phyloP scores from a whole-genome alignment of 805 yeast genomes.

The Kuraishia ogatae region DNA sequence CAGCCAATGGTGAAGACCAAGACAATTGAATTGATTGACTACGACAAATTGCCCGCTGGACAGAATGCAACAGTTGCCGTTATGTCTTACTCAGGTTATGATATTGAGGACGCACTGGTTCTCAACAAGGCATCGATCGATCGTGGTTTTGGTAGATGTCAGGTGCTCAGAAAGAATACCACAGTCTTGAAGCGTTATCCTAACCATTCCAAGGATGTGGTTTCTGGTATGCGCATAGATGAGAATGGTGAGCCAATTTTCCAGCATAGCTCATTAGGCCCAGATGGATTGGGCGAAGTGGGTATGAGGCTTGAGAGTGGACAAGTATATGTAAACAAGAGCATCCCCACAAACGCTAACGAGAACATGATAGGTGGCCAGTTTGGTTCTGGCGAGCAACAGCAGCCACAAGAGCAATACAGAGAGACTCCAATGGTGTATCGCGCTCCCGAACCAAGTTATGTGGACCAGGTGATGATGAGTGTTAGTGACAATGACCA shows the following conservation, averaged over 20 bases:
- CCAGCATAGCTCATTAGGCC: conserved; percentile 82
- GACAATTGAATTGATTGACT: conserved; percentile 90
- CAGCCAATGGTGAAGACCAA: conserved; percentile 99
- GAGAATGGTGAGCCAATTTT: conserved; percentile 73
- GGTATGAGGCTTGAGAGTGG: conserved; percentile 89
- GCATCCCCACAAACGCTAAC: conserved; percentile 81
- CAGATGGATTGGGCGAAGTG: conserved; percentile 95
- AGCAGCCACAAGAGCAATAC: conserved; percentile 44
- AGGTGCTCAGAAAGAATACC: conserved; percentile 87
- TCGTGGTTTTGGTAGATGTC: conserved; percentile 97
- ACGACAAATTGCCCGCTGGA: conserved; percentile 96
- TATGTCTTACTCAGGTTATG: conserved; percentile 98
- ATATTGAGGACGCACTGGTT: conserved; percentile 97
- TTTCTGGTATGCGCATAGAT: conserved; percentile 86
- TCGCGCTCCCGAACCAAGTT: conserved; percentile 92
- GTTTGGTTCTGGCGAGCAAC: conserved; percentile 13
- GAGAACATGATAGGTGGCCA: conserved; percentile 47
- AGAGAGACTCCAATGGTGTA: conserved; percentile 89
- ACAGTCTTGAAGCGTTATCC: conserved; percentile 86
- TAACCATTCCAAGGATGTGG: conserved; percentile 85
- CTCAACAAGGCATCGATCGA: conserved; percentile 89
- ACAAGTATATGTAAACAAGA: conserved; percentile 88
- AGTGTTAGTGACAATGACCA: conserved; percentile 93
- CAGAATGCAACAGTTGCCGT: conserved; percentile 99
- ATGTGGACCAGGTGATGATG: conserved; percentile 96